Conservation (phyloP, 2,329 filamentous ascomycete species). For the Trichocomaceae sp. region DNA sequence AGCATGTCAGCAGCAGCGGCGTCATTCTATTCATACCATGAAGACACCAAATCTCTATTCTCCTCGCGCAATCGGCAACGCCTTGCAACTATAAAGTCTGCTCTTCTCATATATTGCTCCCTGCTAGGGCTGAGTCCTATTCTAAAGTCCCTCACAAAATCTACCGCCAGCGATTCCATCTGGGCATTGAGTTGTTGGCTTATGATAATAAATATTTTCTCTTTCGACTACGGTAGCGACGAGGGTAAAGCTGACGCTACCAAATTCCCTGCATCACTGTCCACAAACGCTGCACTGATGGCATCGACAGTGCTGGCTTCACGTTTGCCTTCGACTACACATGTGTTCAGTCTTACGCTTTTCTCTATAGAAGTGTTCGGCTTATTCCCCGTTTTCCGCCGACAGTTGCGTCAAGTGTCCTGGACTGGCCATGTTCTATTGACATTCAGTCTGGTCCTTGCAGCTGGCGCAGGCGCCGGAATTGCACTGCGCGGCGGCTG, state of each 20-base stretch:
- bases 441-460: conserved; percentile 68
- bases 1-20: conserved; percentile 18
- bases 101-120: conserved; percentile 85
- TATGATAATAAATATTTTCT: conserved; percentile 91
- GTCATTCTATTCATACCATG: conserved; percentile 17
- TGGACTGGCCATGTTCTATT: conserved; percentile 74
- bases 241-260: conserved; percentile 34
- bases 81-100: conserved; percentile 82
- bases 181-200: conserved; percentile 96
- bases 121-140: conserved; percentile 89
- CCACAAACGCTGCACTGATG: conserved; percentile 95
- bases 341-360: conserved; percentile 89
- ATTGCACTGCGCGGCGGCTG: conserved; percentile 51
- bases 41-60: conserved; percentile 23
- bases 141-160: conserved; percentile 89
- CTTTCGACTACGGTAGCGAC: conserved; percentile 84
- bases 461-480: conserved; percentile 71
- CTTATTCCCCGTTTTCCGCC: conserved; percentile 92
- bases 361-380: conserved; percentile 98
- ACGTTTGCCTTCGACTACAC: conserved; percentile 77
- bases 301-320: conserved; percentile 90
- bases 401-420: conserved; percentile 73
- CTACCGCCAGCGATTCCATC: conserved; percentile 88
- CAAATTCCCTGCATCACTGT: conserved; percentile 59
- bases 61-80: conserved; percentile 55